phyloP scores from a whole-genome alignment of 768 basidiomycete genomes.

The Tulasnella sp. region DNA sequence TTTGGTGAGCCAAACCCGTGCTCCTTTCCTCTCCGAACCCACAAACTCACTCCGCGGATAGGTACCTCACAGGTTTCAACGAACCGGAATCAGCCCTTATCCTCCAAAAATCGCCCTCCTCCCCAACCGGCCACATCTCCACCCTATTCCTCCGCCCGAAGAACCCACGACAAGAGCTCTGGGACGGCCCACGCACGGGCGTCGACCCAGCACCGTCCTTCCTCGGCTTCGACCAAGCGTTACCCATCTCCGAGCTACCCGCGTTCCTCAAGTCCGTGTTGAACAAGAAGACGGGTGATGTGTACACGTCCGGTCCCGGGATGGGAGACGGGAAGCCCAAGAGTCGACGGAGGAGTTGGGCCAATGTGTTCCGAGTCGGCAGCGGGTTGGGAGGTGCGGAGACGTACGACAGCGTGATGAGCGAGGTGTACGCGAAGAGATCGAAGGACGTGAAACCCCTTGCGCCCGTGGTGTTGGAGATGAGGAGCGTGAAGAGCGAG shows the following conservation, averaged over 20 bases:
- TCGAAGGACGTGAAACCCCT: conserved; percentile 49
- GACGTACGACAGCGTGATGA: conserved; percentile 44
- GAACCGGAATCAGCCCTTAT: conserved; percentile 87
- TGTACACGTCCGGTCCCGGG: conserved; percentile 27
- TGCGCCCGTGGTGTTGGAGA: conserved; percentile 42
- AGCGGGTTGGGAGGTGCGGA: conserved; percentile 20
- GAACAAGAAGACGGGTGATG: conserved; percentile 29
- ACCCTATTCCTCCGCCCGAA: conserved; percentile 70
- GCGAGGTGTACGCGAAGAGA: conserved; percentile 37
- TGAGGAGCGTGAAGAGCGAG: conserved; percentile 63
- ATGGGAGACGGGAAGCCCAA: conserved; percentile 29
- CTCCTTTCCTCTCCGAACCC: conserved; percentile 13
- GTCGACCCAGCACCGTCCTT: conserved; percentile 48
- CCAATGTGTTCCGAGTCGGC: conserved; percentile 41
- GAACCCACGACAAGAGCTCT: conserved; percentile 67
- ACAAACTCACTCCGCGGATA: conserved; percentile 83
- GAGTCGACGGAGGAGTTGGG: conserved; percentile 25
- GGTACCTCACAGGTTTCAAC: conserved; percentile 93
- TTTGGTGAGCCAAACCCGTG: conserved; percentile 37
- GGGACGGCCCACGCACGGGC: conserved; percentile 82
- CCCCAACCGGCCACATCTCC: conserved; percentile 56
- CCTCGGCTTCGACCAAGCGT: conserved; percentile 68
- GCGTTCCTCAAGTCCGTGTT: conserved; percentile 47
- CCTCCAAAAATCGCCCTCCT: conserved; percentile 50
- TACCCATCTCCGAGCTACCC: conserved; percentile 42